A percentile compares a stretch with the other conserved stretches of the same genome.
Evolutionary conservation across 345 rosid species (phyloP).

Genomic region (Garcia nutans): DNA sequence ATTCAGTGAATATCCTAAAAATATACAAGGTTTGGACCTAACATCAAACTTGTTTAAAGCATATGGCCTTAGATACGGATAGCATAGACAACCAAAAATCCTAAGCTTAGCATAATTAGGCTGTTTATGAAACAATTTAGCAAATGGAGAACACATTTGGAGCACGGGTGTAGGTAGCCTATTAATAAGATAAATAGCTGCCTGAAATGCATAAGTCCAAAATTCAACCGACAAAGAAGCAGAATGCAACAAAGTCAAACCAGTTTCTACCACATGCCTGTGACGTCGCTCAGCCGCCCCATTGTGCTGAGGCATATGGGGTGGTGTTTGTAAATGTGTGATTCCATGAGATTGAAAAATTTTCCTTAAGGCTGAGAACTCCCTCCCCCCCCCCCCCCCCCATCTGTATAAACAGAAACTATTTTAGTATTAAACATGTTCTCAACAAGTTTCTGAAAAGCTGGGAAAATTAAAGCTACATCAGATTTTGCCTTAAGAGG

Average conservation of each 20-base stretch:
- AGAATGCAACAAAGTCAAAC: too few species aligned
- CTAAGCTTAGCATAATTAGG: background rate
- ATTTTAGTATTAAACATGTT: too few species aligned
- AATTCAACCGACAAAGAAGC: too few species aligned
- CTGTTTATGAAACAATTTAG: background rate
- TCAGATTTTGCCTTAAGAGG: too few species aligned
- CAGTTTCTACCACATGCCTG: too few species aligned
- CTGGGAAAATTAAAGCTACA: too few species aligned
- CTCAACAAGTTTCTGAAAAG: too few species aligned
- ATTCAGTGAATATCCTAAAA: background rate
- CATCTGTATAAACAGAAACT: too few species aligned
- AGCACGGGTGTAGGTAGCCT: background rate
- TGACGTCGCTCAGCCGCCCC: background rate
- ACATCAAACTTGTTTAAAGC: too few species aligned
- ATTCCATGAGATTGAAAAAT: background rate
- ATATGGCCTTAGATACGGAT: background rate
- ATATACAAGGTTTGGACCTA: too few species aligned
- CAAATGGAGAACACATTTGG: background rate
- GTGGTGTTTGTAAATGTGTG: background rate
- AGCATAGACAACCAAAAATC: background rate
- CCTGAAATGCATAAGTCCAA: too few species aligned
- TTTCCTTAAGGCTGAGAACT: background rate
- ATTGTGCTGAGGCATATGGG: conserved; percentile 7
- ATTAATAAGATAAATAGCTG: background rate
- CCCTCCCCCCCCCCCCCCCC: too few species aligned